Percentiles rank a stretch among this genome's conserved stretches.
phyloP scores from a whole-genome alignment of 2,329 filamentous ascomycete species.

The Furcasterigmium sp. region DNA sequence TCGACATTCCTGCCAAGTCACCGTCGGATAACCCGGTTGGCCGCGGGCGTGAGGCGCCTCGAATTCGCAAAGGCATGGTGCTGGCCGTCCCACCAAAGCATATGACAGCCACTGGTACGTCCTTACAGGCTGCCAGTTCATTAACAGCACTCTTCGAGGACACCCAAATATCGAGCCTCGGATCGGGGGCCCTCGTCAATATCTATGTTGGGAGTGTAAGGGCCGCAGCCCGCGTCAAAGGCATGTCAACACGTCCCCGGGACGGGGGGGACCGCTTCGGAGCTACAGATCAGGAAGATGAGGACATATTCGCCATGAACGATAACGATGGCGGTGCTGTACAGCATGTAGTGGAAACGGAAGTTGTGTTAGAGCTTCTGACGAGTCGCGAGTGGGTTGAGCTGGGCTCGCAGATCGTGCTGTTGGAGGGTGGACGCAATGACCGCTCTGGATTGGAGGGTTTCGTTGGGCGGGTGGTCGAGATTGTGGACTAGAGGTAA shows the following conservation, averaged over 20 bases:
- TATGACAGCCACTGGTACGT: constrained; percentile 49
- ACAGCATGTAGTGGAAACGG: constrained; percentile 27
- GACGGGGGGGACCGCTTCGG: constrained; percentile 10
- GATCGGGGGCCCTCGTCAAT: constrained; percentile 66
- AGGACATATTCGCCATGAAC: constrained; percentile 49
- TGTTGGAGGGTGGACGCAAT: constrained; percentile 66
- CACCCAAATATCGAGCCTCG: constrained; percentile 56
- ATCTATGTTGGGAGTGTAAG: constrained; percentile 85
- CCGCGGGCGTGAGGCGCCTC: constrained; percentile 25
- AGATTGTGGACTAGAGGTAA: constrained; percentile 48
- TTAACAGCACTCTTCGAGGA: constrained; percentile 68
- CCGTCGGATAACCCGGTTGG: constrained; percentile 22
- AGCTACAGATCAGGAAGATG: constrained; percentile 35
- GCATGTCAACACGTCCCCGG: constrained; percentile 3
- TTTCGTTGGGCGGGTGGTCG: constrained; percentile 63
- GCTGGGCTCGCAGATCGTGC: constrained; percentile 61
- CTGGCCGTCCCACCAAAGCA: constrained; percentile 58
- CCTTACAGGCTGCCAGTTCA: constrained; percentile 60
- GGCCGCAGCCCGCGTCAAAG: constrained; percentile 65
- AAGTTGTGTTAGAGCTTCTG: constrained; percentile 64
- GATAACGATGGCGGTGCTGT: constrained; percentile 32
- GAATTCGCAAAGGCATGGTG: constrained; percentile 77
- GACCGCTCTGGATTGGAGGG: constrained; percentile 65
- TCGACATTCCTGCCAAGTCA: constrained; percentile 35
- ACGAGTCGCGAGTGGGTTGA: constrained; percentile 70